Base-by-base conservation (phyloP, 305 asterid genomes). In the Salvia sclarea region DNA sequence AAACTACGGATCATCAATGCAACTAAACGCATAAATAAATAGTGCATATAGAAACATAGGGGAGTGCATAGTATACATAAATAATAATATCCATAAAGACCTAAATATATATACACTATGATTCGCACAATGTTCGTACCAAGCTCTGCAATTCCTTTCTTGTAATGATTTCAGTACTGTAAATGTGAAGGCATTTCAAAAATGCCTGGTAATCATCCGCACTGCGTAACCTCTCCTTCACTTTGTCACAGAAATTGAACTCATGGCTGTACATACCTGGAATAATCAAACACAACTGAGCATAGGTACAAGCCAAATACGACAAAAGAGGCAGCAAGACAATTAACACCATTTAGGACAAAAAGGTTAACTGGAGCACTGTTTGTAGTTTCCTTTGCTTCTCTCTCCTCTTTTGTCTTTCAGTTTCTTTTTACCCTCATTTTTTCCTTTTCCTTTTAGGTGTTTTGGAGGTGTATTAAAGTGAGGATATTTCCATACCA, bases 181-280 rank as follows among this genome's bases (percentile, higher is more conserved):
- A 92, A 69, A 92, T 88, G 80, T 92, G 91, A 74, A 92, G 95
- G 79, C 98, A 92, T 79, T 92, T 92, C 78, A 92, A 83, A 75
- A 92, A 92, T 48, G 92, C 98, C 82, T 92, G 96, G 82, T 92
- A 92, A 80, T 86, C 96, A 21, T 87, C 91, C n/a, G 91, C 84
- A 81, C 84, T 84, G 73, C 62, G 75, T 66, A 91, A 74, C 74
- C 89, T 81, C 74, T 91, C 98, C 79, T 89, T 91, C 55, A 91
- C 98, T 77, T 88, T 87, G 71, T 91, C 98, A 82, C 95, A 89
- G 81, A 91, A 91, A 31, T 85, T 67, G 80, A 89, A 91, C 81
- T 86, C 98, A 47, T 79, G 85, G 82, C 84, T 80, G 76, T 84
- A 85, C 83, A 77, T 75, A 69, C 82, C 98, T 91, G 85, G 61